Base-by-base conservation (phyloP, 306 rosid genomes). In the Vigna angularis region DNA sequence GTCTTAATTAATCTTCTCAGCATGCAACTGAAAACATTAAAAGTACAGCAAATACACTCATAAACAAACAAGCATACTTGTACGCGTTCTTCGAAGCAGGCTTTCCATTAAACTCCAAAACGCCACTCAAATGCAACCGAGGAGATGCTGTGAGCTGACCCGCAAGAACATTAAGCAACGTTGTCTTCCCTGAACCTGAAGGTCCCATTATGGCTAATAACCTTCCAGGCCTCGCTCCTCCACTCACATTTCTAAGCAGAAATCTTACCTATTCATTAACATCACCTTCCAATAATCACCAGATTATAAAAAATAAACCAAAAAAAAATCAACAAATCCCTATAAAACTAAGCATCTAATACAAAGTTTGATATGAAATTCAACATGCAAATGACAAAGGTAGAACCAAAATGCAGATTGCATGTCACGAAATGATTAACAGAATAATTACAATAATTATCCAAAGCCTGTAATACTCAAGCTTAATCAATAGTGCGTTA, bases 121-220 rank as follows among this genome's bases (percentile, higher is more conserved):
- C 53, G 18, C 98, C 98, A 9, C 88, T 86, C 82, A 95, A 85
- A 79, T 84, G 90, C 72, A 91, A 74, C 63, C 88, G 72, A 6
- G 89, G 74, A 6, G 96, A 91, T 24, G 98, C 97, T 22, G 83
- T 62, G 34, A 91, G 87, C 90, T 90, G 97, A 75, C 97, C 95
- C 1, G 96, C 93, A 22, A 95, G 92, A 82, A 92, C 86, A 77
- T 92, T 91, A 9, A 95, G 93, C 91, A 95, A 73, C 14, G 97
- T 91, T 70, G 98, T 95, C 87, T 95, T 95, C 79, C 98, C 98
- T 7, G 98, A 92, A 53, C 98, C 98, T 9, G 98, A 95, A n/a
- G 98, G 98, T 48, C 98, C 98, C 98, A 95, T 89, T 55, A 95
- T 88, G 49, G 98, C 98, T 61, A 92, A 66, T 20, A 95, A 75